These are phyloP conservation scores for Pythium vanterpoolii DNA, from an alignment of 352 stramenopile species.

Conservation along the genomic window DNA sequence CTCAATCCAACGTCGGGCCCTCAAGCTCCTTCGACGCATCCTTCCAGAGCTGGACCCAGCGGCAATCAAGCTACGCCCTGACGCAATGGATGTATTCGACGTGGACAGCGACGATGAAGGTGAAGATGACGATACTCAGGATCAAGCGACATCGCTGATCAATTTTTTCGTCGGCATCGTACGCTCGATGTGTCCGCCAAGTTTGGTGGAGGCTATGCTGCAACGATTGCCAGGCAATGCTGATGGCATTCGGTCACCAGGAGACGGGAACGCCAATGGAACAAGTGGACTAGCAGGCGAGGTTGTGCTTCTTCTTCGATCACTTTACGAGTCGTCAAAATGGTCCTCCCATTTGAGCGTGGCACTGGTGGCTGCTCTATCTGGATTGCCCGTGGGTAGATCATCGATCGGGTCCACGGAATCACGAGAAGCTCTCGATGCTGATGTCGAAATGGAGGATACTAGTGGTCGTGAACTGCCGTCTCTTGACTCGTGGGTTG, in stretches of 20 bases:
- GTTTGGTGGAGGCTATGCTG: conserved; percentile 61
- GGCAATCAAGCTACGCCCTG: conserved; percentile 56
- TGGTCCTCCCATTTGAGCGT: conserved; percentile 68
- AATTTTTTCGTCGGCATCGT: conserved; percentile 82
- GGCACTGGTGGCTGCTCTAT: conserved; percentile 53
- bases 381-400: conserved; percentile 40
- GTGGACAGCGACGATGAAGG: conserved; percentile 83
- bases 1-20: conserved; percentile 72
- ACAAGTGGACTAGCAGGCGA: conserved; percentile 51
- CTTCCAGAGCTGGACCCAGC: conserved; percentile 69
- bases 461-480: conserved; percentile 51
- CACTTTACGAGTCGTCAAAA: conserved; percentile 72
- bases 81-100: conserved; percentile 71
- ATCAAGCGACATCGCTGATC: conserved; percentile 65
- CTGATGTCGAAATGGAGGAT: conserved; percentile 86
- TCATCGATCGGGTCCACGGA: conserved; percentile 31
- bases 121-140: conserved; percentile 49
- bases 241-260: not conserved
- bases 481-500: conserved; percentile 47
- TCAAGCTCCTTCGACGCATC: conserved; percentile 81
- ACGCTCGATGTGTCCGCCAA: conserved; percentile 60
- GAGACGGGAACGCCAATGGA: not conserved
- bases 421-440: conserved; percentile 32
- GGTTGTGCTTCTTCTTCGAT: conserved; percentile 79
- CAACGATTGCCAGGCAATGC: conserved; percentile 18